Base-by-base conservation (phyloP, 176 grass and related monocot species). In the Raddia guianensis region DNA sequence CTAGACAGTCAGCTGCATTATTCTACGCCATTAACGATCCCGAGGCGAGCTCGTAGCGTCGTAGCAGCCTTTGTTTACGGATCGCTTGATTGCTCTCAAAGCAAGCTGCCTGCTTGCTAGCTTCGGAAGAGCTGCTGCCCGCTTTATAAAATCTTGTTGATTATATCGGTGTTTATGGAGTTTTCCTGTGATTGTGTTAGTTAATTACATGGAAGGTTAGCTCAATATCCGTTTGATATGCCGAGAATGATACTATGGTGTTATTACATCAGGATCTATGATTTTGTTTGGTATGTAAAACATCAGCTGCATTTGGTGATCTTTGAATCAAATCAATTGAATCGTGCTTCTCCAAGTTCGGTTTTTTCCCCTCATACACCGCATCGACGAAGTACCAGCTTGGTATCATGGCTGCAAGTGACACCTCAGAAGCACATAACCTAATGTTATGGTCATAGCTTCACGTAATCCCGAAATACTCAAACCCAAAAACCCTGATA, bases 11-110 rank as follows among this genome's bases (percentile, higher is more conserved):
- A 85, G 81, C 78, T 89, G 46, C 79, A 75, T 32, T 91, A 83
- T 91, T 82, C 84, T 93, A 97, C 72, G 58, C 66, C 7, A 32
- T 76, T 91, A 95, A 99, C 96, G 90, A 99, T 99, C 96, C 96
- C 92, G 90, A 99, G 70, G 37, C 37, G 37, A 40, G 27, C 27
- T 40, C 37, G 37, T 27, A 40, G 92, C 21, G 27, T 68, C 62
- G 43, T 4, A 69, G 54, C 64, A 60, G 47, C 75, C 74, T 53
- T 86, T 88, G 87, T 89, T 86, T 89, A 85, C 65, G 72, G 87
- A 82, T 89, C 49, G 58, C 66, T 89, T 81, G 78, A 89, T 89
- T 90, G 84, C 55, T 75, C 66, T 16, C 80, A 84, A 90, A 90
- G 89, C 89, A 90, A 90, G 78, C 27, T 27, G 27, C 27, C 27